phyloP scores from a whole-genome alignment of 2,329 filamentous ascomycete species.

The Colletotrichum tofieldiae region DNA sequence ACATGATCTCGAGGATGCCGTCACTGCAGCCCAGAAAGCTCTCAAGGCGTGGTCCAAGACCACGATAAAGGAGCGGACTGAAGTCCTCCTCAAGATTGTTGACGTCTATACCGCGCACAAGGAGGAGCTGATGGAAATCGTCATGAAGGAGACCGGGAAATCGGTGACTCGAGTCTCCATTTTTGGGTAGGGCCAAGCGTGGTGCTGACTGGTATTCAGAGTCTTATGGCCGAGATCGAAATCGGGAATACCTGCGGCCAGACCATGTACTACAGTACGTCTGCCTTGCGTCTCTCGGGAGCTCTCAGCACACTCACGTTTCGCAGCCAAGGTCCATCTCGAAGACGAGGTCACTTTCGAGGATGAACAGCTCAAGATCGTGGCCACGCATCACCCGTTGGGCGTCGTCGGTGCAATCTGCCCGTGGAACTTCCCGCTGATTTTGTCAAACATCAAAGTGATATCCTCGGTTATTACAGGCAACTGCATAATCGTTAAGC shows the following conservation, averaged over 20 bases:
- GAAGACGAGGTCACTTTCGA: constrained; percentile 65
- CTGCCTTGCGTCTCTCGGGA: not conserved
- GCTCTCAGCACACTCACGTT: not conserved
- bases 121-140: constrained; percentile 60
- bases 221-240: constrained; percentile 56
- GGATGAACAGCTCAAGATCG: constrained; percentile 57
- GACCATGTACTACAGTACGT: constrained; percentile 55
- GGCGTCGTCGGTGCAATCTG: constrained; percentile 70
- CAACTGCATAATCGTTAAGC: constrained; percentile 64
- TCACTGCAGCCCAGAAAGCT: constrained; percentile 61
- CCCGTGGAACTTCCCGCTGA: constrained; percentile 72
- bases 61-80: constrained; percentile 59
- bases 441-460: constrained; percentile 66
- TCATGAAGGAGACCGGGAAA: constrained; percentile 68
- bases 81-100: constrained; percentile 57
- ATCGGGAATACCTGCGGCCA: constrained; percentile 56
- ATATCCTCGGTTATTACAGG: constrained; percentile 65
- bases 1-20: constrained; percentile 62
- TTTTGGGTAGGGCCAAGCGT: accelerated
- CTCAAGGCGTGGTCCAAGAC: constrained; percentile 64
- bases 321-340: constrained; percentile 54
- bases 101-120: constrained; percentile 58
- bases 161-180: constrained; percentile 51
- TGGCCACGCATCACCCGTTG: constrained; percentile 62
- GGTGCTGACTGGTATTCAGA: constrained; percentile 2